phyloP scores from a whole-genome alignment of 1,284 basidiomycete genomes.

The Sporisorium graminicola region DNA sequence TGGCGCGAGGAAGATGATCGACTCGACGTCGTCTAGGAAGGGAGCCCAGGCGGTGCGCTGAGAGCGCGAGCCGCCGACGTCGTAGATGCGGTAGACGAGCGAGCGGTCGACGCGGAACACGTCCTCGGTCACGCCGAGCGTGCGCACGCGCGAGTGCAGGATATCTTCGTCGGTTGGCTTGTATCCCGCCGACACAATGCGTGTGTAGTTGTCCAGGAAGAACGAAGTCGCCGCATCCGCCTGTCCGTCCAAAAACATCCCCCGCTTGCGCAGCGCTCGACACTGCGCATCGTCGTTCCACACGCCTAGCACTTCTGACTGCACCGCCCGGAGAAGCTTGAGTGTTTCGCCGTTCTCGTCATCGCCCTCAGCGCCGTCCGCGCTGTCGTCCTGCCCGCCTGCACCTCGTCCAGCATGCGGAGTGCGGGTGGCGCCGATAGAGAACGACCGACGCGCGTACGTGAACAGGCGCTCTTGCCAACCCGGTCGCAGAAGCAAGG shows the following conservation, averaged over 20 bases:
- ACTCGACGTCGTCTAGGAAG: slow-evolving; percentile 47
- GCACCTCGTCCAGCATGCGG: neutral
- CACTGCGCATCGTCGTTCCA: slow-evolving; percentile 22
- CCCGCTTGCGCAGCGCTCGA: slow-evolving; percentile 26
- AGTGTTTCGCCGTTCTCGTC: slow-evolving; percentile 1
- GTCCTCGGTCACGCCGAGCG: slow-evolving; percentile 50
- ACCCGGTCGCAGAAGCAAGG: slow-evolving; percentile 32
- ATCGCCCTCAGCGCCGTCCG: neutral
- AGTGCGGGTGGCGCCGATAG: neutral
- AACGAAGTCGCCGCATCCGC: slow-evolving; percentile 30
- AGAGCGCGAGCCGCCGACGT: slow-evolving; percentile 50
- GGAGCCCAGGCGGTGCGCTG: slow-evolving; percentile 53
- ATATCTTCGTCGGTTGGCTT: slow-evolving; percentile 54
- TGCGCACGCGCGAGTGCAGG: slow-evolving; percentile 57
- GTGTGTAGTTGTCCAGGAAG: slow-evolving; percentile 46
- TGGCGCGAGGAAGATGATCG: slow-evolving; percentile 59
- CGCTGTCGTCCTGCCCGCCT: neutral
- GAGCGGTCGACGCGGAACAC: slow-evolving; percentile 39
- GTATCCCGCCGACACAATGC: slow-evolving; percentile 27
- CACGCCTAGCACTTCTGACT: slow-evolving; percentile 7
- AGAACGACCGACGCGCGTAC: slow-evolving; percentile 29
- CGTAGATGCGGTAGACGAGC: slow-evolving; percentile 50
- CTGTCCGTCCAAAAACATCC: slow-evolving; percentile 23
- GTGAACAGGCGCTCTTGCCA: slow-evolving; percentile 49
- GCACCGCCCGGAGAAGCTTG: slow-evolving; percentile 6